A percentile compares a stretch with the other conserved stretches of the same genome.
phyloP scores from a whole-genome alignment of 1,284 basidiomycete genomes.

The Acaromyces ingoldii region DNA sequence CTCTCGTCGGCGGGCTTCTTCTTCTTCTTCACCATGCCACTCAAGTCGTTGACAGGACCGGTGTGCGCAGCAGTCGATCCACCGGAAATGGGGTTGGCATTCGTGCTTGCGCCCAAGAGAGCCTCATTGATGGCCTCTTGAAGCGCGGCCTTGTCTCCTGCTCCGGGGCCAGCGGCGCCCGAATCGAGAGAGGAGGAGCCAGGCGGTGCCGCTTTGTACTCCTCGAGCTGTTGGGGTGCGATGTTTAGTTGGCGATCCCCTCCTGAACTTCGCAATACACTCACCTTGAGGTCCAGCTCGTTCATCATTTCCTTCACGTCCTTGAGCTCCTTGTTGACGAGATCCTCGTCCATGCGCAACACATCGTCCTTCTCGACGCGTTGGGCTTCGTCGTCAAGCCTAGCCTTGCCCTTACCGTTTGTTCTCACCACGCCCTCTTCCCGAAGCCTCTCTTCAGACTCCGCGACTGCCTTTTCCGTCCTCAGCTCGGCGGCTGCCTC shows the following conservation, averaged over 20 bases:
- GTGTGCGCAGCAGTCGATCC: background rate
- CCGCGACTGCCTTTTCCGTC: constrained; percentile 9
- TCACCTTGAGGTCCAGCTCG: constrained; percentile 38
- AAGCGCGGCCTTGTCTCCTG: constrained; percentile 25
- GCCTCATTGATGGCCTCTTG: constrained; percentile 47
- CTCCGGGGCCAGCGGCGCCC: background rate
- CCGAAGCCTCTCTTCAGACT: background rate
- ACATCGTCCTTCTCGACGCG: constrained; percentile 32
- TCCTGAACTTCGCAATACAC: too few species aligned
- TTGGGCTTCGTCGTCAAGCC: too few species aligned
- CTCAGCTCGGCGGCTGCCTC: constrained; percentile 8
- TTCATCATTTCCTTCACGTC: constrained; percentile 40
- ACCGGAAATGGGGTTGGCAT: background rate
- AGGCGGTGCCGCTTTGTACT: constrained; percentile 19
- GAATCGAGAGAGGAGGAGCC: background rate
- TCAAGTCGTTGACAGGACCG: constrained; percentile 33
- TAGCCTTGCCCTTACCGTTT: constrained; percentile 8
- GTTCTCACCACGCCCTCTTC: background rate
- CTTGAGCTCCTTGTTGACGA: constrained; percentile 25
- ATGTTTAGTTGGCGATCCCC: too few species aligned
- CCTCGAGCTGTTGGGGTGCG: constrained; percentile 41
- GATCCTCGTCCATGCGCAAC: constrained; percentile 17
- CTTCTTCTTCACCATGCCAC: constrained; percentile 39
- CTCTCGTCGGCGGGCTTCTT: constrained; percentile 25
- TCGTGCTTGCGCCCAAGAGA: constrained; percentile 32